Evolutionary conservation across 768 basidiomycete genomes (phyloP).

Genomic region (Leccinum uliginosum): DNA sequence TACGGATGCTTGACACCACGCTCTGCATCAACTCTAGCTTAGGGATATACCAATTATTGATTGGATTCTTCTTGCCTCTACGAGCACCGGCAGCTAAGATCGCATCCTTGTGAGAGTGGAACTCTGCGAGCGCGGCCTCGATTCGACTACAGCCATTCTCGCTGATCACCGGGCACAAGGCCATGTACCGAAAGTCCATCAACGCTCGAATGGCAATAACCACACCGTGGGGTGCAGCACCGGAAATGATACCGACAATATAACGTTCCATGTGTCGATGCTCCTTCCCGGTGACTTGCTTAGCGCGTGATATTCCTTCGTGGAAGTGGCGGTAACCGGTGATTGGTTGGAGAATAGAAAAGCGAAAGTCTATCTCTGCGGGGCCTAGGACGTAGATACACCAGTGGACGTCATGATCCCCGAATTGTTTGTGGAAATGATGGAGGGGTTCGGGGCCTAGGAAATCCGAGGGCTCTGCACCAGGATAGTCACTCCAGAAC

Average conservation of each 20-base stretch:
- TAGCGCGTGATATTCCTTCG: background rate
- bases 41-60: background rate
- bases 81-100: background rate
- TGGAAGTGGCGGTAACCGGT: background rate
- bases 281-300: background rate
- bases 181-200: background rate
- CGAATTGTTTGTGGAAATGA: background rate
- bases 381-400: background rate
- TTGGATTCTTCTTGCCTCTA: background rate
- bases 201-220: background rate
- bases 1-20: background rate
- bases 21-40: background rate
- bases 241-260: background rate
- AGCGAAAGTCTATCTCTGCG: background rate
- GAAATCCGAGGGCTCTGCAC: background rate
- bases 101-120: background rate
- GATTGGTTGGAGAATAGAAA: background rate
- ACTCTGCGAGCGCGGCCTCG: too few species aligned
- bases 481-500: background rate
- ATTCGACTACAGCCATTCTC: too few species aligned
- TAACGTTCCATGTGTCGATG: background rate
- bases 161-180: background rate
- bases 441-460: background rate
- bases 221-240: background rate
- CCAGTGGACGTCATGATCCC: background rate